Conservation (phyloP, 768 basidiomycete species). For the Mrakia frigida region DNA sequence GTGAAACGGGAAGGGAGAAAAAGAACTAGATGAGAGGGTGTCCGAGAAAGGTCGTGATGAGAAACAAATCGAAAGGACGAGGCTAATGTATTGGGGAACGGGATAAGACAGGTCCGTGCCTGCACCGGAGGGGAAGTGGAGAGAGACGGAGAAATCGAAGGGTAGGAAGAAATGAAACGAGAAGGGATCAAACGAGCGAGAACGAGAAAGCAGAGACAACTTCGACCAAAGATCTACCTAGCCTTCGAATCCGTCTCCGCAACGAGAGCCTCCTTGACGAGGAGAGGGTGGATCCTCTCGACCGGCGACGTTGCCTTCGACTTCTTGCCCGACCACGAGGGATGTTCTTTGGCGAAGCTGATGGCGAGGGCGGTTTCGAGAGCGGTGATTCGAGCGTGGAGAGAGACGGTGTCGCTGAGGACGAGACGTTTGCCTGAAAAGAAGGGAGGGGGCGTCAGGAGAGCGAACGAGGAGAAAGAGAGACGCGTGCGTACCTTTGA, state of each 20-base stretch:
- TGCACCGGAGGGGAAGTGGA: too few species aligned
- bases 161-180: too few species aligned
- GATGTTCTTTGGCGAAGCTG: slow-evolving; percentile 10
- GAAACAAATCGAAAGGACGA: too few species aligned
- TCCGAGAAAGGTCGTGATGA: neutral
- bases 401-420: neutral
- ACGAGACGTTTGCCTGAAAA: neutral
- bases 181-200: too few species aligned
- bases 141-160: too few species aligned
- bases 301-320: neutral
- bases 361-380: slow-evolving; percentile 18
- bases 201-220: too few species aligned
- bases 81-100: too few species aligned
- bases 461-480: neutral
- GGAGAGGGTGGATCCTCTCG: slow-evolving; percentile 5
- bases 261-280: neutral
- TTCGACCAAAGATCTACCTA: neutral
- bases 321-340: neutral
- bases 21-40: neutral
- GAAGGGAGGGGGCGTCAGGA: too few species aligned
- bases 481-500: neutral
- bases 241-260: neutral
- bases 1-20: neutral
- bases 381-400: slow-evolving; percentile 18
- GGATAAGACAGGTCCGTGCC: too few species aligned